Base-by-base conservation (phyloP, 2,329 filamentous ascomycete species). In the Tolypocladium tropicale region DNA sequence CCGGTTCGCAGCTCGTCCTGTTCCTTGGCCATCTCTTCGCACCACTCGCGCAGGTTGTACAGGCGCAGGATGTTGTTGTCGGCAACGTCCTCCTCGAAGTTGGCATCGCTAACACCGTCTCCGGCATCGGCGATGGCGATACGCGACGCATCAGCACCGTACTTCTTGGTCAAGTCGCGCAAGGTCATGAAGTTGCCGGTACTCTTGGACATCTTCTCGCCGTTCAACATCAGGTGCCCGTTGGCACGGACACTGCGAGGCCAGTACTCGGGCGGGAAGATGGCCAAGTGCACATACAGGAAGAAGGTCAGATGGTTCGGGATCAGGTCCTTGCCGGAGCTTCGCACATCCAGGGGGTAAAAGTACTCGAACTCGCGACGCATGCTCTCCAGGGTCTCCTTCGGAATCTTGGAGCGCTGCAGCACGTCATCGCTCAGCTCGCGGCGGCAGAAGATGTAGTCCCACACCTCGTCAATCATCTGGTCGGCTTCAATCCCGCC, bases 191-290 rank as follows among this genome's bases (percentile, higher is more conserved):
- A 99, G 76, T 97, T 99, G 60, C 94, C 94, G 0, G 92, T 96
- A 55, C 88, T 93, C 78, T 99, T 99, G 70, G 85, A 88, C 94
- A 99, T 99, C 82, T 99, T 99, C 70, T 96, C 90, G 53, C 93
- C 93, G 70, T 99, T 99, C 61, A 99, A 79, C 72, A 95, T 84
- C 66, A 97, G 76, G 74, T 97, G 93, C 1, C 94, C 94, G 68
- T 99, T 99, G 60, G 89, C 86, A 61, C 94, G 88, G 62, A 97
- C 81, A 60, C 85, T 85, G 53, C 81, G 82, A 12, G 94, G 94
- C 91, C 93, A 96, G 77, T 91, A 95, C 70, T 93, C 83, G 57
- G 83, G 82, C 14, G 85, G 83, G 79, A 96, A 97, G 48, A 99
- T 80, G 12, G 94, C 94, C 61, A 94, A 73, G 72, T 97, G 94